phyloP scores from a whole-genome alignment of 768 basidiomycete species.

The Mycena indigotica region DNA sequence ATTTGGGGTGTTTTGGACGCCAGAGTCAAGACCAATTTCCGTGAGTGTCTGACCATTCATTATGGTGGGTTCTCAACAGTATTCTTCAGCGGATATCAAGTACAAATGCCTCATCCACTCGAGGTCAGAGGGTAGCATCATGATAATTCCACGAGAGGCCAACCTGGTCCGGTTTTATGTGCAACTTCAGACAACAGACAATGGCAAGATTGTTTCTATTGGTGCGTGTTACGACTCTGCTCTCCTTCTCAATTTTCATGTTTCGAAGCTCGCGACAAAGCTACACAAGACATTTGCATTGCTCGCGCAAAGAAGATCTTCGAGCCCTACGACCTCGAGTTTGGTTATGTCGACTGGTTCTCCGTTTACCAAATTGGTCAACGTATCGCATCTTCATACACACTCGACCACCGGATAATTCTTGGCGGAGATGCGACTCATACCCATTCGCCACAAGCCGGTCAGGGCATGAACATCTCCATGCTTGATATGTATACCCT shows the following conservation, averaged over 20 bases:
- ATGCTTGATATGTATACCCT: slow-evolving; percentile 24
- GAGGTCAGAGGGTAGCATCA: slow-evolving; percentile 41
- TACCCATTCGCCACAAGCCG: slow-evolving; percentile 29
- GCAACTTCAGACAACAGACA: slow-evolving; percentile 36
- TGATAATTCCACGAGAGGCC: slow-evolving; percentile 55
- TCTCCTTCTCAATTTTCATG: too few species aligned
- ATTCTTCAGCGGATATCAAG: slow-evolving; percentile 48
- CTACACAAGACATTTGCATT: slow-evolving; percentile 20
- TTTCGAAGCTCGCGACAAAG: slow-evolving; percentile 20
- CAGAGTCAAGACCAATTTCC: slow-evolving; percentile 49
- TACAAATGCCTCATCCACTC: slow-evolving; percentile 50
- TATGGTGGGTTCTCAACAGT: neutral
- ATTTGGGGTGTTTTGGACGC: slow-evolving; percentile 57
- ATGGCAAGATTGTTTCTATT: slow-evolving; percentile 19
- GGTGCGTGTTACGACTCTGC: too few species aligned
- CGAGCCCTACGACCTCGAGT: slow-evolving; percentile 27
- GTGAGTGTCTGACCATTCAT: slow-evolving; percentile 36
- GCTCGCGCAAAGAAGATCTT: slow-evolving; percentile 28
- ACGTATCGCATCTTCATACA: slow-evolving; percentile 41
- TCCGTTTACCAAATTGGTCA: slow-evolving; percentile 45
- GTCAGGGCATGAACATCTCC: slow-evolving; percentile 41
- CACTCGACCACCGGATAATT: slow-evolving; percentile 37
- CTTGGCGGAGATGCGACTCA: slow-evolving; percentile 42
- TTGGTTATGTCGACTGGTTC: slow-evolving; percentile 37
- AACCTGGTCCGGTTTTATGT: slow-evolving; percentile 54